Evolutionary conservation across 495 filamentous ascomycete species (phyloP).

Genomic region (Hypomontagnella monticulosa): DNA sequence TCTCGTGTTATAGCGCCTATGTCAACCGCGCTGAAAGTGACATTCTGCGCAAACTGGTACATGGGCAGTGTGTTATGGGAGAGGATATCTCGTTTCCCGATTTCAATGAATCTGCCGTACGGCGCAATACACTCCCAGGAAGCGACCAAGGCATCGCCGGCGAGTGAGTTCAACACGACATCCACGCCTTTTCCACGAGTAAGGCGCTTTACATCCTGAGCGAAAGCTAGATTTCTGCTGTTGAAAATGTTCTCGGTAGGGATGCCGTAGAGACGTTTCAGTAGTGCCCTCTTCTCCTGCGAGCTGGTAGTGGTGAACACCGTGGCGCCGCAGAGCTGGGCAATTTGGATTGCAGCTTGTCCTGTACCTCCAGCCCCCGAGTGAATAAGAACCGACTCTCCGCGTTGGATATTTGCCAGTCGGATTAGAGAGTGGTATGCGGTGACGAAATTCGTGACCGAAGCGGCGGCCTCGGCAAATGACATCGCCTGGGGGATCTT

Average conservation of each 20-base stretch:
- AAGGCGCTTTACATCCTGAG: slow-evolving; percentile 52
- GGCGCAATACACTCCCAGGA: slow-evolving; percentile 60
- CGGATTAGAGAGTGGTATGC: no score
- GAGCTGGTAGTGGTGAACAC: slow-evolving; percentile 61
- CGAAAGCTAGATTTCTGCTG: slow-evolving; percentile 57
- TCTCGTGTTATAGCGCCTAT: slow-evolving; percentile 33
- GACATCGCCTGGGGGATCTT: no score
- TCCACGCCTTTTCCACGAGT: slow-evolving; percentile 67
- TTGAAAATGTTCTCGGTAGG: slow-evolving; percentile 62
- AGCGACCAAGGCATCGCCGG: slow-evolving; percentile 52
- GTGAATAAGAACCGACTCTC: slow-evolving; percentile 66
- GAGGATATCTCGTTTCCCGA: slow-evolving; percentile 51
- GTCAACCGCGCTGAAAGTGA: slow-evolving; percentile 52
- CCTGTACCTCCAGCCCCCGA: slow-evolving; percentile 62
- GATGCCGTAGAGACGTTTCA: slow-evolving; percentile 56
- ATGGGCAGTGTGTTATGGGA: slow-evolving; percentile 45
- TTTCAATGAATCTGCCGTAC: slow-evolving; percentile 59
- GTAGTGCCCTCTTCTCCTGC: slow-evolving; percentile 53
- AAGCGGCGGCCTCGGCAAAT: no score
- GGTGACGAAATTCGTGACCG: no score
- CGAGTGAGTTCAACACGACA: slow-evolving; percentile 63
- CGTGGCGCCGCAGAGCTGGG: slow-evolving; percentile 59
- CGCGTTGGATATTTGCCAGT: slow-evolving; percentile 58
- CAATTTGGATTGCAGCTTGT: slow-evolving; percentile 61
- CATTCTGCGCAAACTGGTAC: slow-evolving; percentile 51